Evolutionary conservation across 2,329 filamentous ascomycete species (phyloP).

Genomic region (Colletotrichum karsti): DNA sequence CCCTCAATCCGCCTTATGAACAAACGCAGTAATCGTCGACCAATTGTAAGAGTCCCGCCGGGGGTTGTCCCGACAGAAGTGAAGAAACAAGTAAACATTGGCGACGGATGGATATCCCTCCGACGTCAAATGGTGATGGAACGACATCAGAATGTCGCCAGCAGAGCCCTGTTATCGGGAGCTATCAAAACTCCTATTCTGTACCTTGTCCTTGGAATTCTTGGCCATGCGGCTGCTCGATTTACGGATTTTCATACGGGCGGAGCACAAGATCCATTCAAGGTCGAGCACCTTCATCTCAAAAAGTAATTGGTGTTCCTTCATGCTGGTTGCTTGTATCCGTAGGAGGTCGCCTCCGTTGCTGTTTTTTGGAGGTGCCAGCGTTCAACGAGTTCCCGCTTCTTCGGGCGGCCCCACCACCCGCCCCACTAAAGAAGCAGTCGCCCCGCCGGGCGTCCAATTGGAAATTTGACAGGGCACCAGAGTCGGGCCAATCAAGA

Average conservation of each 20-base stretch:
- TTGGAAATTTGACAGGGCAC: conserved; percentile 9
- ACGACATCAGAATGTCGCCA: not conserved
- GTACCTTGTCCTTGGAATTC: not conserved
- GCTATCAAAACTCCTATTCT: not conserved
- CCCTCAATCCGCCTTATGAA: not conserved
- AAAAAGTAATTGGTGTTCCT: not conserved
- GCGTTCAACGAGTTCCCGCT: not conserved
- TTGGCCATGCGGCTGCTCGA: conserved; percentile 10
- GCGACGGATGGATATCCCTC: not conserved
- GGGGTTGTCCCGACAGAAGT: not conserved
- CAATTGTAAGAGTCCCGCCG: not conserved
- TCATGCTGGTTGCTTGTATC: too few relatives aligned
- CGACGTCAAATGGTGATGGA: not conserved
- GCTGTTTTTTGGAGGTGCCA: not conserved
- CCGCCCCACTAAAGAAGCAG: conserved; percentile 16
- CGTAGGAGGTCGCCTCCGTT: not conserved
- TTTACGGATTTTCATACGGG: conserved; percentile 21
- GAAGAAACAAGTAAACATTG: not conserved
- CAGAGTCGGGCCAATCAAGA: not conserved
- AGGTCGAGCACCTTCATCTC: not conserved
- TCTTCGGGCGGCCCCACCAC: not conserved
- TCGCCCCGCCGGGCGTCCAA: not conserved
- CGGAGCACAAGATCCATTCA: not conserved
- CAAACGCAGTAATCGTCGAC: not conserved
- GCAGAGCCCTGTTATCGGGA: conserved; percentile 13